Evolutionary conservation across 805 yeast species (phyloP).

Genomic region (Suhomyces sp.): DNA sequence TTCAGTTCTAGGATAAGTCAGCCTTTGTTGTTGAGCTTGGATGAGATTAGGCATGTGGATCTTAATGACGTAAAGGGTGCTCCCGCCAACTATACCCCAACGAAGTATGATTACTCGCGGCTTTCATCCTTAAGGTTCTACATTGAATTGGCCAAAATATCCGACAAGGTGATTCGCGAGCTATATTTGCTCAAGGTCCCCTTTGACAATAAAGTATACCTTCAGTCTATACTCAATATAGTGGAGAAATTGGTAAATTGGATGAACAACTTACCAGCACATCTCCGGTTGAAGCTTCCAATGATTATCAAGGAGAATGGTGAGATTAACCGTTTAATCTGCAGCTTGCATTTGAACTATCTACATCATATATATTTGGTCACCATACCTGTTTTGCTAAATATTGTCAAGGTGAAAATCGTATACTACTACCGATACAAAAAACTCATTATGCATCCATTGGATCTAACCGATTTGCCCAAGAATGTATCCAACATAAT

Average conservation of each 20-base stretch:
- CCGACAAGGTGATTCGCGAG: constrained; percentile 21
- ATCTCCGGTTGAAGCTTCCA: constrained; percentile 15
- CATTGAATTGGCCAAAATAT: constrained; percentile 23
- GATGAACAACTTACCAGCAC: constrained; percentile 19
- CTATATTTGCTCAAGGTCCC: constrained; percentile 17
- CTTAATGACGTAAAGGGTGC: neutral
- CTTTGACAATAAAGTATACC: constrained; percentile 13
- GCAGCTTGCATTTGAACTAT: constrained; percentile 27
- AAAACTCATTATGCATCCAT: neutral
- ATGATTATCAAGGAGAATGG: constrained; percentile 3
- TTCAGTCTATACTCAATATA: constrained; percentile 13
- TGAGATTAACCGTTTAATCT: constrained; percentile 16
- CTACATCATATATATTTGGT: constrained; percentile 26
- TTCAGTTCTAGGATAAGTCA: constrained; percentile 23
- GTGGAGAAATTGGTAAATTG: constrained; percentile 19
- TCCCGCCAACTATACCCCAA: neutral
- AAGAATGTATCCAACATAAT: constrained; percentile 18
- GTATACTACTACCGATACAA: constrained; percentile 5
- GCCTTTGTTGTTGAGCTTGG: constrained; percentile 18
- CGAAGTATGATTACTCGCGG: neutral
- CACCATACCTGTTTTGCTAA: constrained; percentile 22
- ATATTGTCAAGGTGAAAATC: constrained; percentile 19
- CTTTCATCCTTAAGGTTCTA: constrained; percentile 13
- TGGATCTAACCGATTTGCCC: constrained; percentile 13
- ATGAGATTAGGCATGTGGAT: constrained; percentile 15